phyloP scores from a whole-genome alignment of 441 rosid genomes.

The Populus tomentosa region DNA sequence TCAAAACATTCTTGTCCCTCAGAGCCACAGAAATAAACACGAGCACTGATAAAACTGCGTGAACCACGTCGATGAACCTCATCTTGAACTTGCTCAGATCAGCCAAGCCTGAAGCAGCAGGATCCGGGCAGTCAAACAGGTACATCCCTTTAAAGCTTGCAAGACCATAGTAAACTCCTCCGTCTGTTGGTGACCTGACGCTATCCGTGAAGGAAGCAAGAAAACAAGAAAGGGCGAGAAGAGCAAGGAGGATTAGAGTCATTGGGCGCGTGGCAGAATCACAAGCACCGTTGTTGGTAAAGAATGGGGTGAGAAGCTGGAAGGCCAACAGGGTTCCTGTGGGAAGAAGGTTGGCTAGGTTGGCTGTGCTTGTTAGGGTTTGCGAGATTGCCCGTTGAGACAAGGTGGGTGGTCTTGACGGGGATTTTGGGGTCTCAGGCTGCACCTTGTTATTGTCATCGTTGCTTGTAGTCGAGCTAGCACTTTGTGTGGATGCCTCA shows the following conservation, averaged over 20 bases:
- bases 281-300: conserved; percentile 64
- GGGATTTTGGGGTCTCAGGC: conserved; percentile 30
- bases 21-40: conserved; percentile 63
- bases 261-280: conserved; percentile 43
- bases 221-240: conserved; percentile 67
- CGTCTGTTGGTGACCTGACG: conserved; percentile 44
- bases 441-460: conserved; percentile 5
- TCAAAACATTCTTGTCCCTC: conserved; percentile 59
- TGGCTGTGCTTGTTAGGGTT: conserved; percentile 70
- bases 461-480: conserved; percentile 5
- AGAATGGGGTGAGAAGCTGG: conserved; percentile 71
- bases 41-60: conserved; percentile 56
- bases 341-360: conserved; percentile 81
- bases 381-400: conserved; percentile 66
- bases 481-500: conserved; percentile 3
- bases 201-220: conserved; percentile 70
- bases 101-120: conserved; percentile 33
- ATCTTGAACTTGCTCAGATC: conserved; percentile 39
- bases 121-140: conserved; percentile 62
- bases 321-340: conserved; percentile 82
- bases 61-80: conserved; percentile 57
- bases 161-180: conserved; percentile 59
- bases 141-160: conserved; percentile 60
- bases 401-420: conserved; percentile 25
- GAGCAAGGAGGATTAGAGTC: conserved; percentile 44